Base-by-base conservation (phyloP, 371 early-diverging fungal species). In the Haplosporangium sp. region DNA sequence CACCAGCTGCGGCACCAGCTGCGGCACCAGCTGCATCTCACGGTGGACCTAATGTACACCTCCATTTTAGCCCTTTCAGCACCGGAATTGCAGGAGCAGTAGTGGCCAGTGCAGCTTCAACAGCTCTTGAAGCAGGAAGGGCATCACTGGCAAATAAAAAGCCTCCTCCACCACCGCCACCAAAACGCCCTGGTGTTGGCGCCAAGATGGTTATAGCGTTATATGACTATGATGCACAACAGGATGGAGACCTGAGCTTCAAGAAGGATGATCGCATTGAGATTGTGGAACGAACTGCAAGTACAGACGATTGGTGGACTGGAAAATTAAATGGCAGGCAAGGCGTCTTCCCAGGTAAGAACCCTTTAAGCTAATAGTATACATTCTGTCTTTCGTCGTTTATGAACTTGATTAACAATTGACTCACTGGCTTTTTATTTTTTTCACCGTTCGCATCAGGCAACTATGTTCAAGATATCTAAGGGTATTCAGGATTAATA, bases 251-350 rank as follows among this genome's bases (percentile, higher is more conserved):
- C 62, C 67, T 94, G 79, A 73, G 84, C n/a, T 92, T 94, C 72
- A 74, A 72, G 19, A 88, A 88, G 72, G 91, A 89, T 72, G 94
- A 94, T 67, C 76, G 82, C 20, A 93, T 94, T 63, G 89, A 92
- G 76, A 65, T 94, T 8, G 57, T 93, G 34, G 84, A 90, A 69
- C 84, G 87, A 38, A 91, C 93, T 3, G 77, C 64, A 10, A 88
- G 86, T 61, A 65, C 77, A 5, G 87, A 94, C 57, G 93, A 92
- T 68, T 94, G 94, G 94, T 94, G 94, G 94, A 91, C 90, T 2
- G 94, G 94, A 11, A 82, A 83, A 39, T 67, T 91, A 34, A 87
- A 89, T 67, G 93, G 92, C 45, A 48, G 39, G 47, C 83, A 84
- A 20, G 94, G 94, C 50, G 84, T 91, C 27, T 94, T 94, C 83